These are phyloP conservation scores for Coffea eugenioides DNA, from an alignment of 257 asterid genomes.

Conservation along the genomic window DNA sequence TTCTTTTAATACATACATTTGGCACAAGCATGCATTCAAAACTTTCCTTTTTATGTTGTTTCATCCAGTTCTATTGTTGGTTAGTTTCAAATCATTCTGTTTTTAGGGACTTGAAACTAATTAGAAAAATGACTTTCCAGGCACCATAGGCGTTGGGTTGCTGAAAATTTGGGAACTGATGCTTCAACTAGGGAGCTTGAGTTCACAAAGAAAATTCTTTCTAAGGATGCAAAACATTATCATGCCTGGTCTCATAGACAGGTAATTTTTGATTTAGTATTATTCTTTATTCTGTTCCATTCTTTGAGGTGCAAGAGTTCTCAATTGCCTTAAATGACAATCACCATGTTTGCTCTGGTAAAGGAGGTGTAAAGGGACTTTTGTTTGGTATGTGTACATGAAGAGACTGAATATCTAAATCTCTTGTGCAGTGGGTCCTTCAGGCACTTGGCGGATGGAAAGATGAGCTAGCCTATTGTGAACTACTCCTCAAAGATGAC, in stretches of 20 bases:
- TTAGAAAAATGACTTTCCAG: conserved; percentile 30
- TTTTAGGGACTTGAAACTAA: background rate
- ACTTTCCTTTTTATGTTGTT: background rate
- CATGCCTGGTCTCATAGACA: conserved; percentile 99
- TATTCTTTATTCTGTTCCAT: background rate
- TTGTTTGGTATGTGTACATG: conserved; percentile 1
- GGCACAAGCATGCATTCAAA: background rate
- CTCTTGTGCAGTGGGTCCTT: conserved; percentile 85
- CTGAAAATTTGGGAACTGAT: conserved; percentile 70
- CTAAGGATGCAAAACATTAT: conserved; percentile 83
- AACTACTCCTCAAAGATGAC: conserved; percentile 72
- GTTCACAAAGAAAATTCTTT: conserved; percentile 61
- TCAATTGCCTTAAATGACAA: background rate
- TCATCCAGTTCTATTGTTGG: background rate
- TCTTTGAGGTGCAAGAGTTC: background rate
- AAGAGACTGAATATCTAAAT: conserved; percentile 8
- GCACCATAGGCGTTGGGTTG: conserved; percentile 99
- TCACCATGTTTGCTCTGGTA: background rate
- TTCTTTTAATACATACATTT: background rate
- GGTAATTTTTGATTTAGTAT: conserved; percentile 33
- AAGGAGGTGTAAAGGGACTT: background rate
- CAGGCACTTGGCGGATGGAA: conserved; percentile 97
- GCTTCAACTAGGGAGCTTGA: conserved; percentile 62
- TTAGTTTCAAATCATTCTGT: background rate
- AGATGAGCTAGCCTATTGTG: conserved; percentile 83